phyloP scores from a whole-genome alignment of 805 yeast genomes.

The Candida koratica region DNA sequence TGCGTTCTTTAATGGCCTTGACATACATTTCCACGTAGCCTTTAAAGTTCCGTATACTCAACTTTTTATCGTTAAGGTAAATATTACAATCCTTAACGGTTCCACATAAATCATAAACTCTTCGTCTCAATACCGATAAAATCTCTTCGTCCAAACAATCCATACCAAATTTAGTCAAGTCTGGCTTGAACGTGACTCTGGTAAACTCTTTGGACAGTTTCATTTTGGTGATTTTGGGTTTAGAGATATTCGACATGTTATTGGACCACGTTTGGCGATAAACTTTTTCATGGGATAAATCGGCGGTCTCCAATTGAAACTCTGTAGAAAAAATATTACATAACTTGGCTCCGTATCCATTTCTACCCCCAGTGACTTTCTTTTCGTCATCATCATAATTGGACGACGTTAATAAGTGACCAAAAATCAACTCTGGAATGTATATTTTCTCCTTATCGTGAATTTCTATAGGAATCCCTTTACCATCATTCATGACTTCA shows the following conservation, averaged over 20 bases:
- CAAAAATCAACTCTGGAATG: slow-evolving; percentile 95
- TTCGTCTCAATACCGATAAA: slow-evolving; percentile 78
- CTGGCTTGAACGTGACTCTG: slow-evolving; percentile 84
- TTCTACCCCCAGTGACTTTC: slow-evolving; percentile 97
- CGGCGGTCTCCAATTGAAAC: slow-evolving; percentile 86
- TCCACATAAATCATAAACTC: slow-evolving; percentile 95
- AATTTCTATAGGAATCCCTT: slow-evolving; percentile 91
- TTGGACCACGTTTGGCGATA: slow-evolving; percentile 83
- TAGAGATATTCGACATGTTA: slow-evolving; percentile 76
- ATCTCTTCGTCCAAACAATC: slow-evolving; percentile 76
- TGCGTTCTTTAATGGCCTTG: slow-evolving; percentile 59
- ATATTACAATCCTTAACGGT: slow-evolving; percentile 82
- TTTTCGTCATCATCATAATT: slow-evolving; percentile 94
- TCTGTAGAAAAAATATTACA: slow-evolving; percentile 94
- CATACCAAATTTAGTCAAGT: slow-evolving; percentile 81
- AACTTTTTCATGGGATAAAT: slow-evolving; percentile 53
- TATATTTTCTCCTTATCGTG: slow-evolving; percentile 89
- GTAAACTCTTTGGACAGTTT: slow-evolving; percentile 73
- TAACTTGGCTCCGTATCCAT: slow-evolving; percentile 95
- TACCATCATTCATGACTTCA: slow-evolving; percentile 86
- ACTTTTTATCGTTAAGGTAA: slow-evolving; percentile 66
- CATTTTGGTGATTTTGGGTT: slow-evolving; percentile 64
- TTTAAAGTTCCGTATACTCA: slow-evolving; percentile 74
- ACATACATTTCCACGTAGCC: slow-evolving; percentile 86
- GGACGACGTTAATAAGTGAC: slow-evolving; percentile 89